Evolutionary conservation across 1,139 yeast species (phyloP), one percentile per base, ranked within the genome.

Genomic region (Sugiyamaella castrensis): DNA sequence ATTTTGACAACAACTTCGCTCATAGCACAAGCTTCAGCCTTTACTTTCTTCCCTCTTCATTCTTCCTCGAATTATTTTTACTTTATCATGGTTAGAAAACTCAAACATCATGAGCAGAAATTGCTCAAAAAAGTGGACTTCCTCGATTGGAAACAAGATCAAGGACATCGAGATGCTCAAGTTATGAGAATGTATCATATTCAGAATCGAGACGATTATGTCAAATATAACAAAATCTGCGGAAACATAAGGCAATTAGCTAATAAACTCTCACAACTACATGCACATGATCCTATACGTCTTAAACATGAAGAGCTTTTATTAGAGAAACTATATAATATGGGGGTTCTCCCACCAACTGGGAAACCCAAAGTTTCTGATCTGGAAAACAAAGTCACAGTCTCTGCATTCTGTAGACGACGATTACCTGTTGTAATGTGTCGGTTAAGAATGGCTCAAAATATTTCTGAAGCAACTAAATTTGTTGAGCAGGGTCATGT

Each of bases 401-500:
- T 94, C 8, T 83, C 95, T 62, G 92, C 96, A 2, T 70, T 94
- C 44, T 91, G 98, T 66, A 79, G 98, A 59, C 77, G 99, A 60
- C 76, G 99, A 63, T 78, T 94, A 30, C 96, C 95, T 6, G 96
- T 92, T 35, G 94, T 94, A 46, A 87, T 94, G 96, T 89, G 95
- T 62, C 79, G 97, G 53, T 73, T 91, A 57, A 88, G 86, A 62
- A 94, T 94, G 99, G 94, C 96, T 0, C 92, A 91, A 63, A 85
- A 85, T 40, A 76, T 92, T 36, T 73, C 79, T 32, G 98, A 89
- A 67, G 98, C 98, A 0, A 87, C 91, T 16, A 87, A 87, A 43
- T 88, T 87, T 64, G 79, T 94, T 16, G 98, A 92, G 64, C 98
- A 92, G 67, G 99, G 99, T 2, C 98, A 94, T 64, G 96, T 94